Conservation (phyloP, 106 monocot genomes). For the Dendrobium catenatum region DNA sequence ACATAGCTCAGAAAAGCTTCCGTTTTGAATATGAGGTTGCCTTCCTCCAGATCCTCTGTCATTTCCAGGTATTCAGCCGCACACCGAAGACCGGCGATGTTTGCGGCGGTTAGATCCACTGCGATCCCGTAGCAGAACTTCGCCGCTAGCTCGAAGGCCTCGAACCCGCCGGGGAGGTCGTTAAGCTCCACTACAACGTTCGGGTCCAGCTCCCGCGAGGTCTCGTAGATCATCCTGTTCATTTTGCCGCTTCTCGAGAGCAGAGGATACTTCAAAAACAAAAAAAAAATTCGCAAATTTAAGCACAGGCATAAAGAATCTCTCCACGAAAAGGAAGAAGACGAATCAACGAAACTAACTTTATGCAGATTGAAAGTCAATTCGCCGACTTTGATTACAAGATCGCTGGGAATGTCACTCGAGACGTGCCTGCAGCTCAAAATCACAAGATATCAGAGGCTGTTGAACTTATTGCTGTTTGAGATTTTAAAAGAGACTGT, state of each 20-base stretch:
- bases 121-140: slow-evolving; percentile 92
- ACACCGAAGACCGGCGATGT: slow-evolving; percentile 84
- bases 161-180: slow-evolving; percentile 76
- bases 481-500: neutral
- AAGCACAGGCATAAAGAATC: neutral
- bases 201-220: slow-evolving; percentile 22
- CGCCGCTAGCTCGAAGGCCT: slow-evolving; percentile 88
- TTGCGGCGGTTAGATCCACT: slow-evolving; percentile 73
- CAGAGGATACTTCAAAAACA: slow-evolving; percentile 59
- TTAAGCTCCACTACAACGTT: slow-evolving; percentile 37
- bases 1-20: slow-evolving; percentile 96
- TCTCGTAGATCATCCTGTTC: slow-evolving; percentile 67
- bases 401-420: slow-evolving; percentile 82
- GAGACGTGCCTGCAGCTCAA: slow-evolving; percentile 46
- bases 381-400: slow-evolving; percentile 63
- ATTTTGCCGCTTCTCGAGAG: slow-evolving; percentile 79
- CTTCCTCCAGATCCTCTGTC: slow-evolving; percentile 94
- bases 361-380: slow-evolving; percentile 76
- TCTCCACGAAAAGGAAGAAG: neutral
- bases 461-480: neutral
- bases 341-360: slow-evolving; percentile 19
- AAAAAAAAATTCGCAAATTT: neutral
- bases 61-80: slow-evolving; percentile 90
- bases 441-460: neutral
- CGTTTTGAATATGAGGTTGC: slow-evolving; percentile 93